These are phyloP conservation scores for Hordeum marinum DNA, from an alignment of 176 grass and related monocot genomes.

Conservation along the genomic window DNA sequence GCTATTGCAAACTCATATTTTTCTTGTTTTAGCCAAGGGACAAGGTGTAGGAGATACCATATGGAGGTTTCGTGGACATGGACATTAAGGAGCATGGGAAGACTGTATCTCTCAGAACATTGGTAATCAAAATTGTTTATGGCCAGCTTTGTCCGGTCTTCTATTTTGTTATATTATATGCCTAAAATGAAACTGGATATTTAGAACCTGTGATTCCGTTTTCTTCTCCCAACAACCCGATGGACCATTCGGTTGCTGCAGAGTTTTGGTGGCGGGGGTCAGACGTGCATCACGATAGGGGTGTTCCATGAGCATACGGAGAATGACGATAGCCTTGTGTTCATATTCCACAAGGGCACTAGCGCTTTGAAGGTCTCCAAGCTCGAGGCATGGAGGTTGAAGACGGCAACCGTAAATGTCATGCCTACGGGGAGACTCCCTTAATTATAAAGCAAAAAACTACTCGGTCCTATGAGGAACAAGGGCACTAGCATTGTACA, in stretches of 20 bases:
- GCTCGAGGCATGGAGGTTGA: too few relatives aligned
- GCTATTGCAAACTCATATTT: not conserved
- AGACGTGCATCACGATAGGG: slow-evolving; percentile 48
- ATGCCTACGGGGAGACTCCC: too few relatives aligned
- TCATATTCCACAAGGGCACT: too few relatives aligned
- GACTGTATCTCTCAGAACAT: slow-evolving; percentile 54
- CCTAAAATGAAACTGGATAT: too few relatives aligned
- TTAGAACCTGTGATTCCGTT: not conserved
- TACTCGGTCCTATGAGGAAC: too few relatives aligned
- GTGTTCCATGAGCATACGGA: slow-evolving; percentile 45
- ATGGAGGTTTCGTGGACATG: slow-evolving; percentile 52
- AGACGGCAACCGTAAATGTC: too few relatives aligned
- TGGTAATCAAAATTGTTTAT: slow-evolving; percentile 31
- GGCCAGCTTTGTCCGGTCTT: too few relatives aligned
- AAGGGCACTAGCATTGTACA: too few relatives aligned
- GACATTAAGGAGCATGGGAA: not conserved
- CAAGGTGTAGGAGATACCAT: slow-evolving; percentile 45
- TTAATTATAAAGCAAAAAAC: too few relatives aligned
- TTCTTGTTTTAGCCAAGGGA: not conserved
- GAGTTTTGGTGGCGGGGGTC: not conserved
- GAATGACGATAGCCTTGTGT: not conserved
- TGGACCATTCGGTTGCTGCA: slow-evolving; percentile 63
- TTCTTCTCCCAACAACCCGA: slow-evolving; percentile 5
- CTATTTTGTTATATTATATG: not conserved
- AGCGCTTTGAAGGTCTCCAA: too few relatives aligned